phyloP scores from a whole-genome alignment of 148 eudicot species.

The Bassia scoparia region DNA sequence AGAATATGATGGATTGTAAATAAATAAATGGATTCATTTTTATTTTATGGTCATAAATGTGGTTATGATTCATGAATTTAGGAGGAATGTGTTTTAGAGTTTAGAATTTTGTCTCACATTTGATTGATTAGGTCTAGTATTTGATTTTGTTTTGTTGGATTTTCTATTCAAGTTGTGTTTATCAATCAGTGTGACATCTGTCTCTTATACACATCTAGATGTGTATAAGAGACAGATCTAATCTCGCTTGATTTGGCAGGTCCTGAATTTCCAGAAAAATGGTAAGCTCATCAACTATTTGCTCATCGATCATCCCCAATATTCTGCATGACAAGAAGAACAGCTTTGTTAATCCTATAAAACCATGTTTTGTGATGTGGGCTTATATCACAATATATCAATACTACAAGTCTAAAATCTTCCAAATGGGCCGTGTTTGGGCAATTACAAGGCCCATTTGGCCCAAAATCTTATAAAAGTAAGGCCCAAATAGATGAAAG shows the following conservation, averaged over 20 bases:
- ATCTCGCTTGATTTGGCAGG: constrained; percentile 8
- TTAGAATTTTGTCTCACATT: background rate
- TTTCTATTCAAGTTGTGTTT: no score
- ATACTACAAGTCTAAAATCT: no score
- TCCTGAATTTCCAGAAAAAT: constrained; percentile 9
- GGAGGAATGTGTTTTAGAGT: background rate
- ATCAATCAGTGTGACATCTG: background rate
- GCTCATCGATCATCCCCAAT: constrained; percentile 13
- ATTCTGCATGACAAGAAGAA: constrained; percentile 12
- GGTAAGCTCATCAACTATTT: constrained; percentile 12
- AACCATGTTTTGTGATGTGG: no score
- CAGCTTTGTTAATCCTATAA: no score
- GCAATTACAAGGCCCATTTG: background rate
- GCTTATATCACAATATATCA: no score
- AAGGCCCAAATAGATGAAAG: no score
- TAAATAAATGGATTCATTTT: constrained; percentile 12
- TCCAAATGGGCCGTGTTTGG: background rate
- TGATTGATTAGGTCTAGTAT: background rate
- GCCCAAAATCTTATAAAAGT: no score
- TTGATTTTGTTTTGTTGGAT: background rate
- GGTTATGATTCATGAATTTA: background rate
- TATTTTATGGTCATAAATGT: background rate
- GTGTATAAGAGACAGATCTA: no score
- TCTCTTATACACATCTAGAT: no score
- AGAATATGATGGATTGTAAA: background rate